Base-by-base conservation (phyloP, 768 basidiomycete genomes). In the Trametes cingulata region DNA sequence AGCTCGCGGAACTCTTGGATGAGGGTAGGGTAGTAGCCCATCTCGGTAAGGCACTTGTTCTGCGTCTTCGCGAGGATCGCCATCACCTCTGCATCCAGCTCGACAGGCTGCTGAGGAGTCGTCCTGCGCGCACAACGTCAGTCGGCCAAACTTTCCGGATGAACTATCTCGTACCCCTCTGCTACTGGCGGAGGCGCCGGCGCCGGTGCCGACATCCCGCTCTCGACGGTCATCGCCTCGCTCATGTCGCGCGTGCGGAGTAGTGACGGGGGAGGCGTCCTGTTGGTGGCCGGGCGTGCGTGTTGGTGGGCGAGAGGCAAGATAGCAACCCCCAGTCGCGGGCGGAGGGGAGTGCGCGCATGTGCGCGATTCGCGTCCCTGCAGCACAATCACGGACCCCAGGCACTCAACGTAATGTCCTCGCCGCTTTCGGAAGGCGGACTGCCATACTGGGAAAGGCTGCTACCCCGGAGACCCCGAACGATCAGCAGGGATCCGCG, bases 1-100 rank as follows among this genome's bases (percentile, higher is more conserved):
- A 75, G 60, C 1, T 63, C 49, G 29, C 71, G 71, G 33, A 83
- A 49, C 35, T 69, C 77, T 46, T 72, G 74, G 4, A 74, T 53
- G 58, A 82, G 73, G 6, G 76, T 73, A 19, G 80, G 77, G 62
- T 73, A 73, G 67, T 81, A 81, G 13, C 81, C 81, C 36, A 68
- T 46, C 45, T 70, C 69, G 7, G 58, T 20, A 24, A 69, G 47
- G 56, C 61, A 63, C n/a, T 49, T 49, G 47, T 69, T 68, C 48
- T 65, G 52, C 10, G 63, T 63, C 22, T 25, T 15, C 13, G 64
- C 60, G 13, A 69, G 47, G 10, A 61, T 35, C 7, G 40, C 39
- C 48, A 69, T 56, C 37, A 66, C 33, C 55, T 52, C 43, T 27
- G 41, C 25, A 25, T 48, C 43, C 39, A 41, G 40, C 20, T 24